Conservation (phyloP, 1,139 yeast genomes). For the Zygosaccharomyces sapae region DNA sequence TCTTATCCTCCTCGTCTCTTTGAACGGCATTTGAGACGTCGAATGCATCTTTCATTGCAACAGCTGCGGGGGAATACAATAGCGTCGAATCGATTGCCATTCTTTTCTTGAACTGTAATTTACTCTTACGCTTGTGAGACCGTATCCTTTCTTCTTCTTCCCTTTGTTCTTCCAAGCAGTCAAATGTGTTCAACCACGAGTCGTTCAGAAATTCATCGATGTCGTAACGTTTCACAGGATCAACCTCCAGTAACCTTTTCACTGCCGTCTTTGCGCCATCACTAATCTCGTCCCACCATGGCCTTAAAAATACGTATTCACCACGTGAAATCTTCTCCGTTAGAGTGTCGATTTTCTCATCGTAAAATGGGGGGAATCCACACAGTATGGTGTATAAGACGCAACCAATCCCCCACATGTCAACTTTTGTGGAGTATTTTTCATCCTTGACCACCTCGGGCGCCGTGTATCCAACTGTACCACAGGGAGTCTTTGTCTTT, state of each 20-base stretch:
- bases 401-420: constrained; percentile 96
- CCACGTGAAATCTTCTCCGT: constrained; percentile 82
- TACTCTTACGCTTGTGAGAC: constrained; percentile 16
- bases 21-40: constrained; percentile 94
- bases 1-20: constrained; percentile 81
- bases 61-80: constrained; percentile 79
- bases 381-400: constrained; percentile 83
- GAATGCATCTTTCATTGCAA: constrained; percentile 89
- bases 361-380: constrained; percentile 96
- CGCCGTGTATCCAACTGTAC: constrained; percentile 88
- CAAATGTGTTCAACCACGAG: constrained; percentile 60
- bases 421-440: constrained; percentile 83
- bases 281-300: constrained; percentile 97
- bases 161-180: constrained; percentile 18
- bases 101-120: constrained; percentile 14
- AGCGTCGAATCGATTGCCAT: constrained; percentile 22
- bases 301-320: constrained; percentile 76
- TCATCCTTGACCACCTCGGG: constrained; percentile 91
- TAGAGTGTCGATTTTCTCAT: constrained; percentile 72
- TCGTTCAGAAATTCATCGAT: constrained; percentile 74
- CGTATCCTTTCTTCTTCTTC: constrained; percentile 11
- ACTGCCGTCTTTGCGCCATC: constrained; percentile 78
- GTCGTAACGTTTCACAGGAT: constrained; percentile 71
- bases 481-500: constrained; percentile 80
- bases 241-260: constrained; percentile 69